Evolutionary conservation across 768 basidiomycete genomes (phyloP).

Genomic region (Russula earlei): DNA sequence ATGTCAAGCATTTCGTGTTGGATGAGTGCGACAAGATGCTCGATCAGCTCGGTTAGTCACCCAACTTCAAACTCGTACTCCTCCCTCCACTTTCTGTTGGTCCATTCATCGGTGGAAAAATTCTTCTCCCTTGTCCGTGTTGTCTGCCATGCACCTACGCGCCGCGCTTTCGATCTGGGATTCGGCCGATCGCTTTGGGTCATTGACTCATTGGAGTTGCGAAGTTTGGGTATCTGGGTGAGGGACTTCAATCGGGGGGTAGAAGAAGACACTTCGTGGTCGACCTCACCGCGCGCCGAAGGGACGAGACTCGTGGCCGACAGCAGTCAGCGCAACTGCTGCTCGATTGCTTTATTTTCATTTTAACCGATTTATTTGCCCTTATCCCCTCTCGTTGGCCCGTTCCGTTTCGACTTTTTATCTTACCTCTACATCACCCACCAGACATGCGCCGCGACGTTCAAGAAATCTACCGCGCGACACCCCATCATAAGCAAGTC

Average conservation of each 20-base stretch:
- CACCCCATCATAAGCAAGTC: constrained; percentile 99
- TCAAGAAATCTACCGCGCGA: constrained; percentile 98
- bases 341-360: constrained; percentile 16
- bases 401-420: constrained; percentile 37
- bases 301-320: constrained; percentile 8
- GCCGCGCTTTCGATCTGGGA: constrained; percentile 17
- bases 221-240: not conserved
- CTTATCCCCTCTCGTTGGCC: constrained; percentile 45
- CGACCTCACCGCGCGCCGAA: constrained; percentile 8
- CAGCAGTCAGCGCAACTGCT: constrained; percentile 8
- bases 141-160: constrained; percentile 25
- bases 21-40: constrained; percentile 99
- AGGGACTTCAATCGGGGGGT: constrained; percentile 5
- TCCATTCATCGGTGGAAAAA: constrained; percentile 23
- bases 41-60: constrained; percentile 99
- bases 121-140: constrained; percentile 45
- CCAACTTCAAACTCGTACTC: constrained; percentile 59
- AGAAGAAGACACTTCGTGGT: constrained; percentile 16
- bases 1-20: constrained; percentile 98
- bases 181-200: constrained; percentile 20
- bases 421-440: constrained; percentile 64
- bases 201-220: constrained; percentile 10
- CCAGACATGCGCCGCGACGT: constrained; percentile 99
- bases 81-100: constrained; percentile 25
- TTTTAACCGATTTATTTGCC: constrained; percentile 33